These are phyloP conservation scores for Mycocentrospora acerina DNA, from an alignment of 2,329 filamentous ascomycete species.

Conservation along the genomic window DNA sequence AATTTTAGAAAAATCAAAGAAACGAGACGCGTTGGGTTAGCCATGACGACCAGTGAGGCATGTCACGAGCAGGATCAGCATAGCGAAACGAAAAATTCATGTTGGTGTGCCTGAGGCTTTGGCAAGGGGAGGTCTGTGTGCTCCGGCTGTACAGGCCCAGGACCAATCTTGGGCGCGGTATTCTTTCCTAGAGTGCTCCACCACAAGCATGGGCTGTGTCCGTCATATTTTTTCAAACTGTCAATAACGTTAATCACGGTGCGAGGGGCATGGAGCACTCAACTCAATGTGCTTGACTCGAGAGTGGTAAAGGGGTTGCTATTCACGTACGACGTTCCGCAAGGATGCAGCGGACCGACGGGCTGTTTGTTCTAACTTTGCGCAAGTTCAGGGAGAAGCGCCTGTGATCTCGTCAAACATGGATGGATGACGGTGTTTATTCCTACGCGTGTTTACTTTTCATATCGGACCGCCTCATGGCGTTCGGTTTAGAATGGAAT, in stretches of 20 bases:
- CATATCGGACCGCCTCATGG: conserved; percentile 10
- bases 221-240: conserved; percentile 13
- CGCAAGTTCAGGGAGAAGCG: conserved; percentile 30
- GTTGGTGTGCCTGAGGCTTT: conserved; percentile 14
- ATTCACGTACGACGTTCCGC: conserved; percentile 10
- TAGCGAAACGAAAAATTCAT: conserved; percentile 18
- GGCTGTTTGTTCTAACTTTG: conserved; percentile 17
- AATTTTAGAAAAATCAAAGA: no score
- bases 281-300: no score
- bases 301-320: neutral
- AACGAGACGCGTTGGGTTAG: no score
- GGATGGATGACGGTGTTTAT: conserved; percentile 32
- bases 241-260: conserved; percentile 2
- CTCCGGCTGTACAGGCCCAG: conserved; percentile 26
- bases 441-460: conserved; percentile 15
- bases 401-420: conserved; percentile 14
- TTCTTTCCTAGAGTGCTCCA: conserved; percentile 27
- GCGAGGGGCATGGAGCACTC: neutral
- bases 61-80: neutral
- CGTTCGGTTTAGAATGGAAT: conserved; percentile 21
- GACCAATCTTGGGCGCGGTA: conserved; percentile 29
- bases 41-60: no score
- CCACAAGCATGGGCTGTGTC: conserved; percentile 28
- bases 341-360: conserved; percentile 12
- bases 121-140: conserved; percentile 30